Percentiles rank a stretch among this genome's conserved stretches.
These are phyloP conservation scores for Penicillium turbatum DNA, from an alignment of 495 filamentous ascomycete species.

Conservation along the genomic window DNA sequence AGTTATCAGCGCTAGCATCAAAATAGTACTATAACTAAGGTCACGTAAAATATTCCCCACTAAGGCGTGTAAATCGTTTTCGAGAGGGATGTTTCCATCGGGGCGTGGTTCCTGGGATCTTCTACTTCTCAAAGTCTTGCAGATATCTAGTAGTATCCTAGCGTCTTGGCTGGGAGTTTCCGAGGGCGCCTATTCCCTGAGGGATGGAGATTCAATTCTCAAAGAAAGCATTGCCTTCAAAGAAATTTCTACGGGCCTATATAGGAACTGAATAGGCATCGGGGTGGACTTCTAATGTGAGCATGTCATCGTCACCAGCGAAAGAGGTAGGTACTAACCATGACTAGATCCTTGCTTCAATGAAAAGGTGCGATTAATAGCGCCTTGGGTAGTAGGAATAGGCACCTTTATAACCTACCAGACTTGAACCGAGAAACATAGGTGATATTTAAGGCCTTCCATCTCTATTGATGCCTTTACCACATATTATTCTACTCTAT, in stretches of 20 bases:
- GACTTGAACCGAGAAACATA: background rate
- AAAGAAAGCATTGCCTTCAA: background rate
- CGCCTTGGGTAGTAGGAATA: background rate
- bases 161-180: background rate
- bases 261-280: background rate
- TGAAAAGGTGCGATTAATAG: background rate
- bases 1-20: background rate
- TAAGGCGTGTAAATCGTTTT: background rate
- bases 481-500: background rate
- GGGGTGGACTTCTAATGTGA: background rate
- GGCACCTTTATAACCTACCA: background rate
- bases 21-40: background rate
- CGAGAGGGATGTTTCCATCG: too few species aligned
- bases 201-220: too few species aligned
- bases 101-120: too few species aligned
- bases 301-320: background rate
- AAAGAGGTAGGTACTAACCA: background rate
- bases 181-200: background rate
- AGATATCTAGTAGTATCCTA: background rate
- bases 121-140: background rate
- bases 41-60: background rate
- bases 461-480: background rate
- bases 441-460: background rate
- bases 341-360: background rate
- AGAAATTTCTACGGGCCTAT: background rate